Base-by-base conservation (phyloP, 371 early-diverging fungal genomes). In the Syncephalastrum contaminatum region DNA sequence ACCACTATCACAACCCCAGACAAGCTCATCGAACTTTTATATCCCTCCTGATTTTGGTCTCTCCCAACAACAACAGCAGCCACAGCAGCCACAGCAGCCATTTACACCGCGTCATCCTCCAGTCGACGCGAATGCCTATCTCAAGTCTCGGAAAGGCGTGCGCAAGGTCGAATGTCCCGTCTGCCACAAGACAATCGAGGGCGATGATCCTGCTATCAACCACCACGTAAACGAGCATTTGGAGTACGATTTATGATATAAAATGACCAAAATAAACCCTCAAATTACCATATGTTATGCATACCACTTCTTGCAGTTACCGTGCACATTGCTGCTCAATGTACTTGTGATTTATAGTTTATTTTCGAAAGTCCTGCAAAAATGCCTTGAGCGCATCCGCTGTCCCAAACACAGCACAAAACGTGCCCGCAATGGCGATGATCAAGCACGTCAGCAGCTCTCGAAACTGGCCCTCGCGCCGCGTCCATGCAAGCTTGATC, bases 401-500 rank as follows among this genome's bases (percentile, higher is more conserved):
- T 4, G 89, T 85, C 21, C 92, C 94, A 53, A 92, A 73, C 3
- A 77, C 71, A 25, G 87, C 76, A 15, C 89, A 90, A 62, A 81
- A 67, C 5, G 86, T 60, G 13, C 91, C 92, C 4, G 89, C 56
- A 18, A 73, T 30, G 21, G 85, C 63, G 36, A 90, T 80, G 4
- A 82, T 47, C 4, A 64, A 58, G 52, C 84, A 85, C 55, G 77
- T 62, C n/a, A 68, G 47, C 36, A 82, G 70, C 57, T 88, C 88
- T 14, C 63, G 44, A 36, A 62, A 52, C 6, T 74, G 54, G 3
- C 85, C 72, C 15, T 56, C 63, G 18, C 65, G 27, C 12, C 36
- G 36, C 10, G 36, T 30, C 73, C 82, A 77, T 65, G 77, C 88
- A n/a, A 94, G 66, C 59, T 84, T 82, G 20, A 89, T 68, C 70